These are phyloP conservation scores for Endocalyx cinctus DNA, from an alignment of 2,329 filamentous ascomycete species.

Conservation along the genomic window DNA sequence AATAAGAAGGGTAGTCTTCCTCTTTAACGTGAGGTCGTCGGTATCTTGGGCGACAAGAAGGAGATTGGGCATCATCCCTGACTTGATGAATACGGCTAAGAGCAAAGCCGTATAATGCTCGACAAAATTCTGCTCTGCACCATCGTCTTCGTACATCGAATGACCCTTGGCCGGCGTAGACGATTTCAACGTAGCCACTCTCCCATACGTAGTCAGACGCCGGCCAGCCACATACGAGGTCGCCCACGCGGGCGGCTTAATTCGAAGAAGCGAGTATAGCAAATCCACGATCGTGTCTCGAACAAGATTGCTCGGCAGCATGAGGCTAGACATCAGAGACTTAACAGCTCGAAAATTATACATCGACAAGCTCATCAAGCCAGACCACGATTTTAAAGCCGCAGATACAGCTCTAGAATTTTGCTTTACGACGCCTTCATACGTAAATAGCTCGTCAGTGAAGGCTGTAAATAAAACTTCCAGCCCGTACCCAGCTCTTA, in stretches of 20 bases:
- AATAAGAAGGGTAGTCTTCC: constrained; percentile 85
- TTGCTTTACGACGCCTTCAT: constrained; percentile 65
- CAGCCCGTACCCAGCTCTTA: constrained; percentile 85
- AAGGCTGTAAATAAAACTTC: constrained; percentile 89
- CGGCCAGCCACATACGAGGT: constrained; percentile 91
- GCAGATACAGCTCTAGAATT: constrained; percentile 91
- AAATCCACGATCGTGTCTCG: constrained; percentile 82
- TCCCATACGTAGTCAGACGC: constrained; percentile 90
- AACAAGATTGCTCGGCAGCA: constrained; percentile 51
- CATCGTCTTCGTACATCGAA: constrained; percentile 58
- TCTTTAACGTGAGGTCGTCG: constrained; percentile 66
- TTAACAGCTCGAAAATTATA: constrained; percentile 80
- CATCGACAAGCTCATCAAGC: constrained; percentile 82
- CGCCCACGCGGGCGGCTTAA: constrained; percentile 92
- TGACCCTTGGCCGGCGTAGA: constrained; percentile 42
- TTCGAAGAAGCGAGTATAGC: constrained; percentile 73
- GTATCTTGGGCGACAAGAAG: constrained; percentile 63
- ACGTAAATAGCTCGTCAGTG: constrained; percentile 70
- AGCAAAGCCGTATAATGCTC: constrained; percentile 92
- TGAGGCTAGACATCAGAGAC: constrained; percentile 67
- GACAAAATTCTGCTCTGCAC: constrained; percentile 76
- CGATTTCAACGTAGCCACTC: constrained; percentile 78
- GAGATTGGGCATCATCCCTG: constrained; percentile 63
- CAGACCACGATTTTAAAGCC: constrained; percentile 89
- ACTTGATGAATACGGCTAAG: constrained; percentile 77